Evolutionary conservation across 2,329 filamentous ascomycete species (phyloP), one percentile per base, ranked within the genome.

Genomic region (Xylariaceae sp.): DNA sequence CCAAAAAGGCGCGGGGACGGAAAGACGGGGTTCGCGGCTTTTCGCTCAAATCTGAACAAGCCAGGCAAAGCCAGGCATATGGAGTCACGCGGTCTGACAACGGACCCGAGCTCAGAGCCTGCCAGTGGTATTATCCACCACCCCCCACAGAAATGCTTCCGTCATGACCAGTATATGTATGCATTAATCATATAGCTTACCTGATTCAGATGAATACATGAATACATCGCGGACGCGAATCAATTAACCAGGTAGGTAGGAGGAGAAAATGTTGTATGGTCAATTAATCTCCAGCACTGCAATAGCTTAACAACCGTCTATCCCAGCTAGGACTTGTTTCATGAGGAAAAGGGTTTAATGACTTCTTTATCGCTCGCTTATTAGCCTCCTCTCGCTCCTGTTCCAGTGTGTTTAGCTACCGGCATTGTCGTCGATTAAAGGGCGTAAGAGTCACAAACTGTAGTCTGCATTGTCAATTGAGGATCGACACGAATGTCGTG

Each of bases 11-110:
- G 57, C 53, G 57, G 56, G 17, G 43, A 41, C 47, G 47, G 48
- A 33, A 16, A 41, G 37, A 36, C 47, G 57, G 41, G 36, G 43
- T 51, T 56, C 53, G 53, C 53, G 57, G 57, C 44, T 43, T 44
- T 49, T 56, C 47, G 41, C 41, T 31, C 29, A 19, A 36, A 53
- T n/a, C 12, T 56, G 28, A 37, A n/a, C 17, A 45, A 40, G 31
- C 26, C 40, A 37, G 39, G 33, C 50, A n/a, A n/a, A 40, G 17
- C 37, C 37, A 40, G 19, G 37, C 16, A 7, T 44, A 12, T 40
- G 40, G 43, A 53, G 55, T 58, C 43, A 53, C 49, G 53, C 43
- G 23, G 41, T 44, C 49, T 31, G n/a, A 41, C 21, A 31, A 23
- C 53, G 53, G 53, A 37, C 36, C 52, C 52, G 52, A 48, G 34